Percentiles rank a stretch among this genome's conserved stretches.
phyloP scores from a whole-genome alignment of 805 yeast species.

The Ogataea allantospora region DNA sequence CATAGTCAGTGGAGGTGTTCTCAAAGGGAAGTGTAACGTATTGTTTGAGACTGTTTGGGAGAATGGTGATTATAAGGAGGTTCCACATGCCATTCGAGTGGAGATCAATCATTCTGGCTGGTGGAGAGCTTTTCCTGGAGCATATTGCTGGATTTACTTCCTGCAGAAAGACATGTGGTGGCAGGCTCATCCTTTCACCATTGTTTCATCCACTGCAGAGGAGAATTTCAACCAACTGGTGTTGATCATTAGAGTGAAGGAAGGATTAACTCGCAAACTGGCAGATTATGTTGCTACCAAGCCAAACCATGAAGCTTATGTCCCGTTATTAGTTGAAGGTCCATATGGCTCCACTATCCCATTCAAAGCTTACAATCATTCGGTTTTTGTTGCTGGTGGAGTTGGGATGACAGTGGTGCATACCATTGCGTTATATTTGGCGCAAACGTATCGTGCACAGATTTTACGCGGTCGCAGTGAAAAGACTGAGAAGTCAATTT shows the following conservation, averaged over 20 bases:
- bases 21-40: constrained; percentile 45
- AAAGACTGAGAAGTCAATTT: constrained; percentile 22
- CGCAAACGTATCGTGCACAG: constrained; percentile 32
- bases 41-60: constrained; percentile 20
- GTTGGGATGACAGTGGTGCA: constrained; percentile 61
- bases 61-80: constrained; percentile 6
- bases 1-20: constrained; percentile 56
- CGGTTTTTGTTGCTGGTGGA: constrained; percentile 60
- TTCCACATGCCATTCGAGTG: constrained; percentile 45
- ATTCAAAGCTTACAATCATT: constrained; percentile 45
- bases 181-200: constrained; percentile 71
- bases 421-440: constrained; percentile 44
- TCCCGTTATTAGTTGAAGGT: constrained; percentile 55
- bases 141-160: constrained; percentile 58
- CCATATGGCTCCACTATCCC: constrained; percentile 55
- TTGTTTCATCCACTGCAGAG: constrained; percentile 41
- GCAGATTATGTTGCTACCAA: constrained; percentile 32
- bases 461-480: constrained; percentile 24
- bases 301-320: constrained; percentile 34
- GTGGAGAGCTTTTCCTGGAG: constrained; percentile 61
- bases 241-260: constrained; percentile 49
- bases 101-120: constrained; percentile 48
- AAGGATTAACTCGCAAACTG: constrained; percentile 49
- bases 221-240: constrained; percentile 42
- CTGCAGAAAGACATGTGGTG: constrained; percentile 46